Evolutionary conservation across 2,329 filamentous ascomycete species (phyloP).

Genomic region (Cladosporium sphaerospermum): DNA sequence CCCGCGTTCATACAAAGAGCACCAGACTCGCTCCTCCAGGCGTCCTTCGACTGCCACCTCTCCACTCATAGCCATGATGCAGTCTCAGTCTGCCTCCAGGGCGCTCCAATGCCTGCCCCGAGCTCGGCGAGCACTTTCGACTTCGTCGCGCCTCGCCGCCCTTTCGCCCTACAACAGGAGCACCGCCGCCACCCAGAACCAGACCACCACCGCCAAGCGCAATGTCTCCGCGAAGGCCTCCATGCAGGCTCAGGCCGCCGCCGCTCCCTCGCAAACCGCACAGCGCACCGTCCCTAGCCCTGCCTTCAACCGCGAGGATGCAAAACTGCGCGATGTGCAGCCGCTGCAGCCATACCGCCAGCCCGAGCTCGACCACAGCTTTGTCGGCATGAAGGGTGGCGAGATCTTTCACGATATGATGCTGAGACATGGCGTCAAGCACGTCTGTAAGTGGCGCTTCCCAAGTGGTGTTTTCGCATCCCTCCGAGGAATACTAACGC

Average conservation of each 20-base stretch:
- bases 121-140: conserved; percentile 38
- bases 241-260: conserved; percentile 39
- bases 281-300: conserved; percentile 39
- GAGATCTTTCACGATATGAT: conserved; percentile 99
- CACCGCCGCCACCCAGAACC: conserved; percentile 16
- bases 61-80: conserved; percentile 22
- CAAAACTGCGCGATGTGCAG: conserved; percentile 34
- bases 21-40: background rate
- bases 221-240: conserved; percentile 37
- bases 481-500: conserved; percentile 4
- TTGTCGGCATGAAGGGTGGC: conserved; percentile 91
- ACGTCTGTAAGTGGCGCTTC: conserved; percentile 68
- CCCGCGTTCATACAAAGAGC: background rate
- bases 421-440: conserved; percentile 84
- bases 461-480: conserved; percentile 4
- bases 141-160: conserved; percentile 34
- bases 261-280: conserved; percentile 31
- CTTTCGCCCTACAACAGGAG: conserved; percentile 38
- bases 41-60: conserved; percentile 2
- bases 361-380: conserved; percentile 52
- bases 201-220: conserved; percentile 22
- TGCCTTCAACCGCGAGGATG: conserved; percentile 44
- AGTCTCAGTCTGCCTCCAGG: conserved; percentile 29
- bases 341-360: conserved; percentile 42
- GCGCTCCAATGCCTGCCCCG: conserved; percentile 33